Percentiles rank a stretch among this genome's conserved stretches.
phyloP scores from a whole-genome alignment of 768 basidiomycete species.

The Pisolithus sp. region DNA sequence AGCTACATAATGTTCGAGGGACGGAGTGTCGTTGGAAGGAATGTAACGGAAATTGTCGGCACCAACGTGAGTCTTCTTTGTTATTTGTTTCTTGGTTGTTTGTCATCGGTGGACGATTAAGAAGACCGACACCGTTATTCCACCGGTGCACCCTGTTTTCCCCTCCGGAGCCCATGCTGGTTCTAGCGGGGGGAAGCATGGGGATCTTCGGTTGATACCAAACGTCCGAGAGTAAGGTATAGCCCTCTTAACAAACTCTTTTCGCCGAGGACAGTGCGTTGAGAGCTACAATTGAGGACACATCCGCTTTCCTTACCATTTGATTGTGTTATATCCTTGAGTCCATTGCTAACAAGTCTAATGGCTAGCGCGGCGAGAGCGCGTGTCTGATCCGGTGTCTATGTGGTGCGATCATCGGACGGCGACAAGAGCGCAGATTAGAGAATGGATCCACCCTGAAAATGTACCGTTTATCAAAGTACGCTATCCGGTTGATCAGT shows the following conservation, averaged over 20 bases:
- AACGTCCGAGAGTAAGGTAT: conserved; percentile 68
- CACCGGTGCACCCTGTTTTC: conserved; percentile 44
- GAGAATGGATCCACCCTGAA: conserved; percentile 26
- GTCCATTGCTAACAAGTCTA: conserved; percentile 10
- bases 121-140: conserved; percentile 83
- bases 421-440: conserved; percentile 47
- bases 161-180: conserved; percentile 53
- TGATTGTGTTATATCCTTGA: conserved; percentile 9
- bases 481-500: conserved; percentile 70
- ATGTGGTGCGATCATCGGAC: conserved; percentile 80
- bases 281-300: conserved; percentile 89
- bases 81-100: conserved; percentile 2
- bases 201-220: conserved; percentile 85
- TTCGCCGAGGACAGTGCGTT: conserved; percentile 57
- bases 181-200: conserved; percentile 30
- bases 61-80: conserved; percentile 44
- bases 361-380: conserved; percentile 47
- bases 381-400: conserved; percentile 67
- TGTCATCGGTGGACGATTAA: conserved; percentile 59
- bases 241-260: conserved; percentile 83
- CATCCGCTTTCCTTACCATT: conserved; percentile 34
- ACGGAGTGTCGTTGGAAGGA: conserved; percentile 38
- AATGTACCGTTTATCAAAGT: conserved; percentile 75
- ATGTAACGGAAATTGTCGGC: conserved; percentile 13
- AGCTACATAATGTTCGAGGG: conserved; percentile 76